Base-by-base conservation (phyloP, 805 yeast genomes). In the Starmerella asiatica region DNA sequence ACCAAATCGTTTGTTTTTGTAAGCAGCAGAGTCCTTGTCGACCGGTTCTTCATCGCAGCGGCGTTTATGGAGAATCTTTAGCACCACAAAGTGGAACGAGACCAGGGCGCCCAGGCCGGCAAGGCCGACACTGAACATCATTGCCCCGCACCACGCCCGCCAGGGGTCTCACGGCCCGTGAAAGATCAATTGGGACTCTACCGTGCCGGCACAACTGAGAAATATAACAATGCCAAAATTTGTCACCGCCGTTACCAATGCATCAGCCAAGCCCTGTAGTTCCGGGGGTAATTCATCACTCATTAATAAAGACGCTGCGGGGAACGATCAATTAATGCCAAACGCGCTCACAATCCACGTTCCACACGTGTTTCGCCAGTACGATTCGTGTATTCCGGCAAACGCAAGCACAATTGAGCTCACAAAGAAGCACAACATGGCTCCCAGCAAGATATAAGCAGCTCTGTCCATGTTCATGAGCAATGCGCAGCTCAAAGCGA, bases 291-390 rank as follows among this genome's bases (percentile, higher is more conserved):
- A 59, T 34, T 59, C 60, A 44, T 73, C 75, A 12, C 79, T 69
- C 28, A 79, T 55, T 15, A 77, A 66, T 35, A 79, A 63, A 0
- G 83, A 70, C 0, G 79, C 76, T 1, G 85, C 75, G 0, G 88
- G 86, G 55, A 79, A 79, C 23, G 81, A 73, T 54, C 75, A 61
- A 55, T 79, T 86, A 84, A 79, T 78, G 3, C 84, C 91, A 64
- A 76, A 76, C 14, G 77, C 68, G 3, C 71, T 59, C 7, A 79
- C 56, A 12, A 75, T 48, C 64, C 70, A 63, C 23, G 70, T 67
- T 3, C 77, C 75, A 51, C 80, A 66, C 2, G 71, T 56, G 52
- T 73, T 65, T 6, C 67, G 62, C 69, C 73, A 80, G 53, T 68
- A 81, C 0, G 70, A 61, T 53, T 79, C 80, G 38, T 69, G 49